Evolutionary conservation across 768 basidiomycete genomes (phyloP), one percentile per base, ranked within the genome.

Genomic region (Sutorius australiensis): DNA sequence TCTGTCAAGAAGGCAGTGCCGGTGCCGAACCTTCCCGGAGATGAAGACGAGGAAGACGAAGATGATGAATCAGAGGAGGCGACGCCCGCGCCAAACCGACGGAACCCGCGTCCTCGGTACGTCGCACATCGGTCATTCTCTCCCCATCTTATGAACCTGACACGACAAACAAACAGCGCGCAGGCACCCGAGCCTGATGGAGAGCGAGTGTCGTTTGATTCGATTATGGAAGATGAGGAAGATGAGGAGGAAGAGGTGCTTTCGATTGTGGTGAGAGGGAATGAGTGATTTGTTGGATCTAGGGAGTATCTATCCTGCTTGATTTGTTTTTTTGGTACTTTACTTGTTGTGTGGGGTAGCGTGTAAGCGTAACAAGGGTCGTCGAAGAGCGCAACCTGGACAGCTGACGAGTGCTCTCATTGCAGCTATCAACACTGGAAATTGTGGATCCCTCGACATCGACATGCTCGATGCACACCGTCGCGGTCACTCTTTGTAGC

Each of bases 211-310:
- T 42, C 51, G n/a, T 57, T 64, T 41, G 78, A 80, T 66, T 81
- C 82, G 5, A 79, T 83, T 27, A 79, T 83, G 69, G 80, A 81
- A 53, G 70, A 71, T 46, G 74, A 75, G 40, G 76, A 77, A 50
- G 83, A 80, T 0, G 44, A 45, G 2, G 44, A 45, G 30, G 44
- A 45, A 14, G 30, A 45, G 30, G 30, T 32, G 13, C 10, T 45
- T 4, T 45, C 31, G 31, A 32, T 45, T 8, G 31, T 45, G 17
- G 30, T 19, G 17, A 45, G 30, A 21, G 44, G 44, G 30, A 30
- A 31, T 9, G 44, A 45, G 30, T 45, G 31, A 45, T 31, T 32
- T 31, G n/a, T 31, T 8, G 28, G 42, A 43, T 43, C 42, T 43
- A 6, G 2, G 5, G 2, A 17, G 6, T 5, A 17, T 38, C 17